Base-by-base conservation (phyloP, 805 yeast genomes). In the Cyberlindnera meyerae region DNA sequence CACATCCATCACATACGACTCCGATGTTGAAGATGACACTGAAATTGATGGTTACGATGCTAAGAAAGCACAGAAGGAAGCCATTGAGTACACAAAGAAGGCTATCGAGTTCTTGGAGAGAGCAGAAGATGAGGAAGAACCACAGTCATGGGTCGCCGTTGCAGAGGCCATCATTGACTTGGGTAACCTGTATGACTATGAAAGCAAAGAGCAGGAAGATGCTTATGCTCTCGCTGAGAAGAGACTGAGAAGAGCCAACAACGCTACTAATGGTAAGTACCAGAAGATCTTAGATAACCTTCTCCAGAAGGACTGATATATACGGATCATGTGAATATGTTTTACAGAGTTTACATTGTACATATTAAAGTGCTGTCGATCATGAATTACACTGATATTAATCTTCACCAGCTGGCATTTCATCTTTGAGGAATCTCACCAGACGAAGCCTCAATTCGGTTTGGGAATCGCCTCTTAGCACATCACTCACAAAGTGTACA, bases 361-460 rank as follows among this genome's bases (percentile, higher is more conserved):
- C n/a, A n/a, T n/a, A n/a, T n/a, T n/a, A n/a, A n/a, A n/a, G n/a
- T n/a, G n/a, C n/a, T n/a, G n/a, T n/a, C n/a, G n/a, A n/a, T n/a
- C n/a, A n/a, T n/a, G n/a, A n/a, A n/a, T n/a, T n/a, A n/a, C n/a
- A n/a, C n/a, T n/a, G n/a, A n/a, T n/a, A n/a, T n/a, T n/a, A 82
- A 46, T 89, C 96, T 60, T 93, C 97, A 17, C 97, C 98, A 6
- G 95, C 94, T 11, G 98, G 98, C 30, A 93, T 82, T 63, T 93
- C 98, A 56, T 93, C 98, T 54, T 83, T 87, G 48, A 90, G 65
- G 3, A 87, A 73, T 50, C 72, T 79, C 32, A 78, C 65, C 46
- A 93, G 65, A 50, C 77, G 78, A 31, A 93, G 74, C 43, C 82
- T 71, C 37, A 93, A 63, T 54, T 88, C 97, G 0, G 97, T 90